Evolutionary conservation across 2,329 filamentous ascomycete species (phyloP).

Genomic region (Drechslerella stenobrocha): DNA sequence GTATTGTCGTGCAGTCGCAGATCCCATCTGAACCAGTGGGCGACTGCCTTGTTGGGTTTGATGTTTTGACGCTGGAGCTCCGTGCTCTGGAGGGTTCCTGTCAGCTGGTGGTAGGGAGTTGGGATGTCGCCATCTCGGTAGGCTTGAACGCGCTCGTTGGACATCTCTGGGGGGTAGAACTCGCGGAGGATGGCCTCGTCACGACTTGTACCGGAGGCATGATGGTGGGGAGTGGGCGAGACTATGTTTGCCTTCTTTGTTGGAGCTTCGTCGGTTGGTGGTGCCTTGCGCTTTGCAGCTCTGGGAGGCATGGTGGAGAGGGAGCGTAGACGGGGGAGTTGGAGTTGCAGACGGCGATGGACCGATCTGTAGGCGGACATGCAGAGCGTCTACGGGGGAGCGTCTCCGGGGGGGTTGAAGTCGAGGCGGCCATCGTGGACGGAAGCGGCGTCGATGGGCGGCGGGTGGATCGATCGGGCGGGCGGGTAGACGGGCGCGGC

Average conservation of each 20-base stretch:
- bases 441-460: constrained; percentile 1
- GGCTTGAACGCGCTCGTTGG: constrained; percentile 71
- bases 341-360: not conserved
- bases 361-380: not conserved
- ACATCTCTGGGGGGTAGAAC: constrained; percentile 86
- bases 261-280: constrained; percentile 5
- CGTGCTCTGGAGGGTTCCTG: constrained; percentile 66
- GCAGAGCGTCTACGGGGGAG: constrained; percentile 1
- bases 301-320: constrained; percentile 36
- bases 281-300: constrained; percentile 32
- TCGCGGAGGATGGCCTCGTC: constrained; percentile 68
- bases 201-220: constrained; percentile 53
- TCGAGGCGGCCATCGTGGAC: not conserved
- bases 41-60: constrained; percentile 65
- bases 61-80: constrained; percentile 61
- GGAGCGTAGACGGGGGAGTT: not conserved
- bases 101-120: constrained; percentile 72
- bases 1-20: constrained; percentile 74
- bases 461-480: not conserved
- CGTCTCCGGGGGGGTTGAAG: not conserved
- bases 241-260: constrained; percentile 13
- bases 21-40: constrained; percentile 92
- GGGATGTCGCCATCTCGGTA: constrained; percentile 72
- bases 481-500: not conserved
- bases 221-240: constrained; percentile 4